phyloP scores from a whole-genome alignment of 1,284 basidiomycete species.

The Malassezia psittaci region DNA sequence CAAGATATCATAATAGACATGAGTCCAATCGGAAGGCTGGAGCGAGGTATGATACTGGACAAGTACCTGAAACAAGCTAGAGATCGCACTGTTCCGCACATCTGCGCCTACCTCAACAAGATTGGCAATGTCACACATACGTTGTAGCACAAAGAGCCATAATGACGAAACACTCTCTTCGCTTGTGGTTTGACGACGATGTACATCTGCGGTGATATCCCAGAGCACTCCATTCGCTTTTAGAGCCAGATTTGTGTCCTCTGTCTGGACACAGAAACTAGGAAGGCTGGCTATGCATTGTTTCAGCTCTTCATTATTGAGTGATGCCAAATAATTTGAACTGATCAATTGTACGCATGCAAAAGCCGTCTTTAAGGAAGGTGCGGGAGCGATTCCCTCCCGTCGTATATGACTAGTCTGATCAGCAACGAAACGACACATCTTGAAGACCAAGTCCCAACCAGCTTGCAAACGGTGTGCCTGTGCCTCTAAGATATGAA shows the following conservation, averaged over 20 bases:
- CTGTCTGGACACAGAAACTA: slow-evolving; percentile 73
- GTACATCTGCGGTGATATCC: slow-evolving; percentile 43
- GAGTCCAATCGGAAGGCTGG: slow-evolving; percentile 67
- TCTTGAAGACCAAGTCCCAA: slow-evolving; percentile 85
- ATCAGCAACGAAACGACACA: slow-evolving; percentile 48
- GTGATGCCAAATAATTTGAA: slow-evolving; percentile 68
- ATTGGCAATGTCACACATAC: slow-evolving; percentile 65
- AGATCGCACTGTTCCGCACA: slow-evolving; percentile 82
- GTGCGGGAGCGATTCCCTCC: slow-evolving; percentile 20
- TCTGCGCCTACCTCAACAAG: slow-evolving; percentile 65
- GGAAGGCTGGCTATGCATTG: slow-evolving; percentile 80
- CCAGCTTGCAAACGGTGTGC: slow-evolving; percentile 81
- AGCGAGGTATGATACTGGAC: slow-evolving; percentile 81
- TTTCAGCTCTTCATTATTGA: slow-evolving; percentile 69
- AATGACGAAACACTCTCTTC: slow-evolving; percentile 14
- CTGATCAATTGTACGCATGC: slow-evolving; percentile 87
- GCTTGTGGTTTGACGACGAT: slow-evolving; percentile 18
- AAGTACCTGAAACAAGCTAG: slow-evolving; percentile 84
- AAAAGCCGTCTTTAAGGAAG: slow-evolving; percentile 71
- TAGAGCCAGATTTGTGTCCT: slow-evolving; percentile 86
- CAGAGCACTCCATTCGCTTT: slow-evolving; percentile 52
- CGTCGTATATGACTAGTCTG: slow-evolving; percentile 11
- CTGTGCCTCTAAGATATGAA: slow-evolving; percentile 71
- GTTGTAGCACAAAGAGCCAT: slow-evolving; percentile 82
- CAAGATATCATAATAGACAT: slow-evolving; percentile 59